phyloP scores from a whole-genome alignment of 257 asterid species.

The Solanum dulcamara region DNA sequence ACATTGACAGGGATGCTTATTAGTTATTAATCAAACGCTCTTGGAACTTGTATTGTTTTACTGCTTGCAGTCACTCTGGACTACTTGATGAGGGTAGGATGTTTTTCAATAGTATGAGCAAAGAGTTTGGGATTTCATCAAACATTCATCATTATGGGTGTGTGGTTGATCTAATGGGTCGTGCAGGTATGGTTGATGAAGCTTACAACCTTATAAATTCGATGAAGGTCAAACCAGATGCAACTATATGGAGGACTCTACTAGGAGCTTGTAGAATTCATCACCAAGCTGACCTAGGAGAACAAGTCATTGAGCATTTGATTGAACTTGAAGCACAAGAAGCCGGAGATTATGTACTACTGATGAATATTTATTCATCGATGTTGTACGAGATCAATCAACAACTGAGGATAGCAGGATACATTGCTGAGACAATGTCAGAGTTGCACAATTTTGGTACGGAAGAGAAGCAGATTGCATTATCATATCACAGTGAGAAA shows the following conservation, averaged over 20 bases:
- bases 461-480: constrained; percentile 10
- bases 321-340: constrained; percentile 70
- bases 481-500: constrained; percentile 82
- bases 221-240: constrained; percentile 64
- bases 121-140: constrained; percentile 42
- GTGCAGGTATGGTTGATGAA: constrained; percentile 67
- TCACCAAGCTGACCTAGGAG: constrained; percentile 42
- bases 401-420: constrained; percentile 78
- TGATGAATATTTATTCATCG: constrained; percentile 54
- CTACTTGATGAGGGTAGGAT: constrained; percentile 49
- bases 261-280: constrained; percentile 76
- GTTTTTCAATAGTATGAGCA: constrained; percentile 39
- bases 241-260: constrained; percentile 78
- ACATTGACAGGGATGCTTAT: no score
- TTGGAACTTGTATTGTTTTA: no score
- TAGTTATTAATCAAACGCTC: no score
- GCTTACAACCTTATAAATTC: constrained; percentile 52
- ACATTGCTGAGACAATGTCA: constrained; percentile 42
- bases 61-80: constrained; percentile 77
- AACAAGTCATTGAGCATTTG: constrained; percentile 49
- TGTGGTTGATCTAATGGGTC: constrained; percentile 78
- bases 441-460: constrained; percentile 27
- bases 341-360: constrained; percentile 67
- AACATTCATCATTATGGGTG: constrained; percentile 80
- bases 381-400: constrained; percentile 66